phyloP scores from a whole-genome alignment of 352 stramenopile genomes.

The Plasmopara halstedii region DNA sequence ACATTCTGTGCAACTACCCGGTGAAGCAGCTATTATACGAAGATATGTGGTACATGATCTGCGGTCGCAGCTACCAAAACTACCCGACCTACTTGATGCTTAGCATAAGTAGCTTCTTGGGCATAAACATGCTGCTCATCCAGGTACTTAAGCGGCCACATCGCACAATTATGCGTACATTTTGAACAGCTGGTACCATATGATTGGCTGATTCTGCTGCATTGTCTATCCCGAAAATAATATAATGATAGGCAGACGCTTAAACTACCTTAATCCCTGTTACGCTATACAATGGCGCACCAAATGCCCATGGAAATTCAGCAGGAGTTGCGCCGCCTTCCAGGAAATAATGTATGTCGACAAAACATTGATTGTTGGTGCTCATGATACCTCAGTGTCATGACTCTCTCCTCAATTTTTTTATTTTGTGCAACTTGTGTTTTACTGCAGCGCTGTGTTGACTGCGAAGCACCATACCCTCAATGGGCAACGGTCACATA shows the following conservation, averaged over 20 bases:
- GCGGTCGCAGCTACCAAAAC: constrained; percentile 54
- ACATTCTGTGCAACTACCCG: constrained; percentile 76
- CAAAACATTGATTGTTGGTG: neutral
- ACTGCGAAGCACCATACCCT: constrained; percentile 91
- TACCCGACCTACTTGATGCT: constrained; percentile 48
- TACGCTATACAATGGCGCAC: constrained; percentile 35
- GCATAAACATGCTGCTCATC: constrained; percentile 56
- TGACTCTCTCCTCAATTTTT: neutral
- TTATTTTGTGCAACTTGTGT: neutral
- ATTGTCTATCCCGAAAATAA: constrained; percentile 12
- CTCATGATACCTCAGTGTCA: no score
- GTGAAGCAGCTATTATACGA: constrained; percentile 62
- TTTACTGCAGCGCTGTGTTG: constrained; percentile 76
- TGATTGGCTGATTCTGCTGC: constrained; percentile 21
- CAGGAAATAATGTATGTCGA: constrained; percentile 73
- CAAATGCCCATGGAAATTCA: constrained; percentile 82
- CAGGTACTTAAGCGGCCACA: constrained; percentile 68
- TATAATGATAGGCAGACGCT: constrained; percentile 6
- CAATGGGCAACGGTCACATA: constrained; percentile 93
- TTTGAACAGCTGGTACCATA: no score
- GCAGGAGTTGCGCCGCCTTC: constrained; percentile 74
- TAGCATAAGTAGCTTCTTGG: constrained; percentile 32
- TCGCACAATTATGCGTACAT: constrained; percentile 16
- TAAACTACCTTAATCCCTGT: neutral
- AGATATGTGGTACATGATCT: constrained; percentile 83